Evolutionary conservation across 2,329 filamentous ascomycete genomes (phyloP).

Genomic region (Aspergillus quadricinctus): DNA sequence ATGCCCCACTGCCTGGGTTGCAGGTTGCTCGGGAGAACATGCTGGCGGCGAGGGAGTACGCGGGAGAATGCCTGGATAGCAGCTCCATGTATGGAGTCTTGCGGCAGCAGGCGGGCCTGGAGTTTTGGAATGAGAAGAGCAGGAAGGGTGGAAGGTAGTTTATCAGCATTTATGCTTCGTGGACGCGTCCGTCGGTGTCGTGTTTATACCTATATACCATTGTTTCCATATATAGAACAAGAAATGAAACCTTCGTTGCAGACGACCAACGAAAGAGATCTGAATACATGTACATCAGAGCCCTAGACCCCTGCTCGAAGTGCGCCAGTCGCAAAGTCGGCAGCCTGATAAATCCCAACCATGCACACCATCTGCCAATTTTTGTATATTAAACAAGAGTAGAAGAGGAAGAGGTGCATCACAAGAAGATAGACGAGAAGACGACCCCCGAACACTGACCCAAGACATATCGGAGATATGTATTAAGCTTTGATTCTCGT

Average conservation of each 20-base stretch:
- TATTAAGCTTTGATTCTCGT: constrained; percentile 28
- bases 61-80: constrained; percentile 35
- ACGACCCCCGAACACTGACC: too few relatives aligned
- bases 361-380: neutral
- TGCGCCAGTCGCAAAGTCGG: neutral
- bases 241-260: neutral
- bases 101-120: constrained; percentile 33
- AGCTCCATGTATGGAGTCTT: constrained; percentile 36
- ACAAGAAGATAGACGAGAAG: too few relatives aligned
- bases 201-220: neutral
- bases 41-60: constrained; percentile 33
- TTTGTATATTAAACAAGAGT: neutral
- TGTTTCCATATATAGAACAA: neutral
- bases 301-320: neutral
- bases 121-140: constrained; percentile 39
- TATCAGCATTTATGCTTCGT: neutral
- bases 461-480: too few relatives aligned
- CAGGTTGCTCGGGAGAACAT: constrained; percentile 33
- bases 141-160: constrained; percentile 13
- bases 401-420: neutral
- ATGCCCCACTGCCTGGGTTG: constrained; percentile 31
- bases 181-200: neutral
- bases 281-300: neutral
- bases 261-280: neutral
- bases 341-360: neutral